phyloP scores from a whole-genome alignment of 2,329 filamentous ascomycete species.

The Sporothrix pallida region DNA sequence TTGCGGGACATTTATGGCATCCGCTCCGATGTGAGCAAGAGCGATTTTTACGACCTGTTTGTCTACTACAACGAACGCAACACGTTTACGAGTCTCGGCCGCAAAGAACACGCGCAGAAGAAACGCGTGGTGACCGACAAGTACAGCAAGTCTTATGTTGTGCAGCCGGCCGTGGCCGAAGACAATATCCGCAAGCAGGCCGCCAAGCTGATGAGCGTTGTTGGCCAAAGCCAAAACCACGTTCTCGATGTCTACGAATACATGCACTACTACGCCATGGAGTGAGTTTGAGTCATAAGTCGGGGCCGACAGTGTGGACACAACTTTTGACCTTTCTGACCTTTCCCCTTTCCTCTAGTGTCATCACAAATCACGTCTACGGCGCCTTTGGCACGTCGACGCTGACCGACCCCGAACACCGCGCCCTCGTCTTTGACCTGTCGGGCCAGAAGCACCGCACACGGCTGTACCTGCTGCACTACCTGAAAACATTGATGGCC shows the following conservation, averaged over 20 bases:
- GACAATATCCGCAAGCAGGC: background rate
- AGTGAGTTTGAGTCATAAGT: background rate
- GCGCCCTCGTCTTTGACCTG: conserved; percentile 10
- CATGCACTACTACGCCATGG: background rate
- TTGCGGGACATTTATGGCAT: conserved; percentile 20
- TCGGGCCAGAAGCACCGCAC: conserved; percentile 18
- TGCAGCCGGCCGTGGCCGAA: conserved; percentile 16
- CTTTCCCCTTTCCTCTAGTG: background rate
- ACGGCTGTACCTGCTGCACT: conserved; percentile 11
- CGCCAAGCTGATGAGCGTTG: background rate
- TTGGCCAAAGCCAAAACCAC: background rate
- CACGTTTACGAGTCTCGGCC: conserved; percentile 4
- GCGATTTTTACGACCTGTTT: conserved; percentile 24
- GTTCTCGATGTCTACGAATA: background rate
- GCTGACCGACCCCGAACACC: background rate
- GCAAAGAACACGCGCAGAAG: conserved; percentile 4
- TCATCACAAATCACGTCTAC: conserved; percentile 18
- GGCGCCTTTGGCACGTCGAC: background rate
- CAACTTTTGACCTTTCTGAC: background rate
- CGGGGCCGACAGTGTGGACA: background rate
- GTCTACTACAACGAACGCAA: conserved; percentile 18
- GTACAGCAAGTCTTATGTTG: conserved; percentile 17
- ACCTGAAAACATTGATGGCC: background rate
- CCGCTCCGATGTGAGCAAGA: background rate
- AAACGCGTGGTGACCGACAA: conserved; percentile 6